Evolutionary conservation across 1,139 yeast species (phyloP).

Genomic region (Saccharomycopsis hybrid): DNA sequence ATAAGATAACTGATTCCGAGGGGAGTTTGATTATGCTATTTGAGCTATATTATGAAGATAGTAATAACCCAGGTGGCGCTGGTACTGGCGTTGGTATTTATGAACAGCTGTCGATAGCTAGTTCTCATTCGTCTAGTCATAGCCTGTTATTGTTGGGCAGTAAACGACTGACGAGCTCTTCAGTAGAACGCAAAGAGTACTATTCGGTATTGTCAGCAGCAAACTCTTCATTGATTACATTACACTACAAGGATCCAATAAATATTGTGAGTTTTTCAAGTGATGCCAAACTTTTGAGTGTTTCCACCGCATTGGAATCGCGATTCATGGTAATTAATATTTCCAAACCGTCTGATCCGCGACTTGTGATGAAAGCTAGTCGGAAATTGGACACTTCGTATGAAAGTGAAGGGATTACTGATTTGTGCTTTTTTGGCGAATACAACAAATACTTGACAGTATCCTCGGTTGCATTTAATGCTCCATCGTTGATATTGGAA

Average conservation of each 20-base stretch:
- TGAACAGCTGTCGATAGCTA: neutral
- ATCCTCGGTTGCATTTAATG: constrained; percentile 52
- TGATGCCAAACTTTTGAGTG: constrained; percentile 62
- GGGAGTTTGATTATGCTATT: constrained; percentile 77
- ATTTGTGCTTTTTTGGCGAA: constrained; percentile 61
- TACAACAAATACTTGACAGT: constrained; percentile 50
- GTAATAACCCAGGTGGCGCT: neutral
- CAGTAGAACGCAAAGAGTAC: no score
- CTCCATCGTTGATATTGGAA: constrained; percentile 57
- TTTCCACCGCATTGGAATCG: constrained; percentile 81
- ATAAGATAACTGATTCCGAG: constrained; percentile 60
- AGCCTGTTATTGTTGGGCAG: neutral
- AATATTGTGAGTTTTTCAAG: constrained; percentile 65
- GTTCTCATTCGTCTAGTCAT: neutral
- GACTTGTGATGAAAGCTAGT: constrained; percentile 60
- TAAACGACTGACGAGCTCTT: no score
- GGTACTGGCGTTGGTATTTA: neutral
- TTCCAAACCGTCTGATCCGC: constrained; percentile 58
- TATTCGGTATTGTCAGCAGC: constrained; percentile 1
- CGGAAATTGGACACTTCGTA: constrained; percentile 54
- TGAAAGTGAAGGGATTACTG: constrained; percentile 86
- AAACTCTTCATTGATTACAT: constrained; percentile 47
- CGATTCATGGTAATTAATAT: constrained; percentile 71
- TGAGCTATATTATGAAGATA: constrained; percentile 32
- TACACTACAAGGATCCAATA: constrained; percentile 83